These are phyloP conservation scores for Flueggea neowawraea DNA, from an alignment of 441 rosid species.

Conservation along the genomic window DNA sequence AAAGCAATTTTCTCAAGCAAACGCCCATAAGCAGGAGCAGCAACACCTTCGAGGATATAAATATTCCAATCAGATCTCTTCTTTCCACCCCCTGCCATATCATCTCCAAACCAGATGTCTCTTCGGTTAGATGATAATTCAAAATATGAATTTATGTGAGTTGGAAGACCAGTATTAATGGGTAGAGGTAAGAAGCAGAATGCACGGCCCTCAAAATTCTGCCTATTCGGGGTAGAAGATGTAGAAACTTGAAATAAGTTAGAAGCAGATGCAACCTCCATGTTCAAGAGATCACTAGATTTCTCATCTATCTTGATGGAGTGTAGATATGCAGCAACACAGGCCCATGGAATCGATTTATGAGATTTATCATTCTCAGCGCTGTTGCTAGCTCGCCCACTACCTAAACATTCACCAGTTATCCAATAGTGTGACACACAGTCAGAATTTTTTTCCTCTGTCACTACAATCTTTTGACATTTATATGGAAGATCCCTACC, in stretches of 20 bases:
- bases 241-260: slow-evolving; percentile 57
- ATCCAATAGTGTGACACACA: slow-evolving; percentile 84
- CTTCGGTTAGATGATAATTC: slow-evolving; percentile 97
- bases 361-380: slow-evolving; percentile 48
- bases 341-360: slow-evolving; percentile 94
- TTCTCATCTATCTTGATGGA: slow-evolving; percentile 51
- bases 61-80: slow-evolving; percentile 97
- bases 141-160: slow-evolving; percentile 94
- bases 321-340: slow-evolving; percentile 88
- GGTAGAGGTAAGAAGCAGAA: slow-evolving; percentile 98
- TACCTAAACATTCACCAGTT: slow-evolving; percentile 83
- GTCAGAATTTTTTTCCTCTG: slow-evolving; percentile 69
- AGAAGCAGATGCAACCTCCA: slow-evolving; percentile 27
- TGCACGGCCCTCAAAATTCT: slow-evolving; percentile 89
- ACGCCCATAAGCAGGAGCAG: slow-evolving; percentile 90
- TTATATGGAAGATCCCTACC: slow-evolving; percentile 62
- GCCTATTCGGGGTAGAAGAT: slow-evolving; percentile 40
- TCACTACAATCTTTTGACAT: slow-evolving; percentile 83
- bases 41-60: slow-evolving; percentile 81
- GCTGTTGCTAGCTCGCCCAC: slow-evolving; percentile 39
- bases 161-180: slow-evolving; percentile 89
- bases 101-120: slow-evolving; percentile 99
- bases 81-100: slow-evolving; percentile 99
- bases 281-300: slow-evolving; percentile 25
- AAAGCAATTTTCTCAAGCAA: slow-evolving; percentile 91